Percentiles rank a stretch among this genome's conserved stretches.
Evolutionary conservation across 2,329 filamentous ascomycete genomes (phyloP).

Genomic region (Cladosporium sp.): DNA sequence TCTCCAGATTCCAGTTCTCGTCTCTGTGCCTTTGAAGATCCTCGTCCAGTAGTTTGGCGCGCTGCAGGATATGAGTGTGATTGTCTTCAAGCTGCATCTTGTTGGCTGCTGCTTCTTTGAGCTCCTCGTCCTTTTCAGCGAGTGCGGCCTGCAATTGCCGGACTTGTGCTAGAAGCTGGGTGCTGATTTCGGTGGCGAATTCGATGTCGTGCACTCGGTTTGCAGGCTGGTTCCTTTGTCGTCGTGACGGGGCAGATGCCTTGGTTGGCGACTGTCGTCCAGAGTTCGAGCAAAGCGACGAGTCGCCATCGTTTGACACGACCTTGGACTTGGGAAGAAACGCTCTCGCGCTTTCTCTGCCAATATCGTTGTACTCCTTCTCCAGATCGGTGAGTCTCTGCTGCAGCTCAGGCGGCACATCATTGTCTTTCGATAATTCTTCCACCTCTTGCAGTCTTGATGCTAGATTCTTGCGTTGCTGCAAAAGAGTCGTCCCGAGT

Average conservation of each 20-base stretch:
- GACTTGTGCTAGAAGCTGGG: constrained; percentile 88
- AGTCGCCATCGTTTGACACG: constrained; percentile 21
- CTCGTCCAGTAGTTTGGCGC: constrained; percentile 79
- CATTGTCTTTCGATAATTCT: constrained; percentile 56
- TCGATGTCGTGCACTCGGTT: constrained; percentile 93
- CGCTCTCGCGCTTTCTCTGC: constrained; percentile 80
- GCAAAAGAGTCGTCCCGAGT: constrained; percentile 79
- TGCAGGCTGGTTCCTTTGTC: constrained; percentile 82
- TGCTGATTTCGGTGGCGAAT: constrained; percentile 97
- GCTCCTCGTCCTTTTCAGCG: constrained; percentile 79
- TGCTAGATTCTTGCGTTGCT: constrained; percentile 78
- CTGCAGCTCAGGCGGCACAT: constrained; percentile 78
- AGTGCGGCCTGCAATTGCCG: constrained; percentile 82
- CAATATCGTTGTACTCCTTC: constrained; percentile 91
- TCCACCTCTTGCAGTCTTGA: constrained; percentile 83
- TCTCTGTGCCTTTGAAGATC: constrained; percentile 96
- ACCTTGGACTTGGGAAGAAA: constrained; percentile 67
- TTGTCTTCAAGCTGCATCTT: constrained; percentile 79
- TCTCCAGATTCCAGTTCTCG: constrained; percentile 97
- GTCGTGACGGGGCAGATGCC: constrained; percentile 71
- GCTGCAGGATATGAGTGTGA: constrained; percentile 71
- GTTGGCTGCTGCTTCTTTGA: constrained; percentile 70
- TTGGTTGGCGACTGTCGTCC: constrained; percentile 86
- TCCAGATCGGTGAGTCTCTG: constrained; percentile 83
- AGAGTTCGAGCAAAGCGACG: constrained; percentile 62